Evolutionary conservation across 306 rosid genomes (phyloP).

Genomic region (Urtica urens): DNA sequence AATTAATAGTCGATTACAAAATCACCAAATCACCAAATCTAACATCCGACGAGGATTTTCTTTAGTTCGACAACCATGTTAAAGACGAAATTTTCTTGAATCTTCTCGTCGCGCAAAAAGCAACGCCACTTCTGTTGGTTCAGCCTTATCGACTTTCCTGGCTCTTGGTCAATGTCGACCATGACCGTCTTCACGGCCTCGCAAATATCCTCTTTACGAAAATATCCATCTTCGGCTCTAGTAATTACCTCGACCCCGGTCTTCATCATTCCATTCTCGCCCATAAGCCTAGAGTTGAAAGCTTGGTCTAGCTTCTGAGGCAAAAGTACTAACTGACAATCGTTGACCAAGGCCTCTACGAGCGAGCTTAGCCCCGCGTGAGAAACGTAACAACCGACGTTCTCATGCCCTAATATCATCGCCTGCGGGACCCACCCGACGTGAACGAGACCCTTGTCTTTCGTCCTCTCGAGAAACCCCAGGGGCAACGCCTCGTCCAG

Average conservation of each 20-base stretch:
- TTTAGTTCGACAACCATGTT: conserved; percentile 18
- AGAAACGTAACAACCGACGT: conserved; percentile 28
- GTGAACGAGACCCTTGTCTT: conserved; percentile 25
- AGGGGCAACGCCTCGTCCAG: conserved; percentile 21
- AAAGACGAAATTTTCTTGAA: conserved; percentile 24
- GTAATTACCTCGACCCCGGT: conserved; percentile 34
- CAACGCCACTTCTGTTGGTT: conserved; percentile 32
- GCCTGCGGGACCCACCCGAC: conserved; percentile 49
- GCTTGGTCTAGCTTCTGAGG: conserved; percentile 42
- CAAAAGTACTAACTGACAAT: conserved; percentile 33
- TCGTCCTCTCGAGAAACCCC: conserved; percentile 36
- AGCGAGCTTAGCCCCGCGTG: conserved; percentile 45
- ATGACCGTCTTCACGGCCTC: conserved; percentile 24
- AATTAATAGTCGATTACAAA: background rate
- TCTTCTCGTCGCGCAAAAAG: conserved; percentile 19
- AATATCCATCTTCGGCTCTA: conserved; percentile 32
- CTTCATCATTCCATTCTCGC: conserved; percentile 10
- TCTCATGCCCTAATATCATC: conserved; percentile 24
- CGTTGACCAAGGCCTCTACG: conserved; percentile 34
- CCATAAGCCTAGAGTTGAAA: conserved; percentile 32
- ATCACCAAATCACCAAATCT: background rate
- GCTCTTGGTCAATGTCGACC: conserved; percentile 22
- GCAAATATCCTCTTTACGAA: conserved; percentile 25
- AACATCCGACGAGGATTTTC: background rate
- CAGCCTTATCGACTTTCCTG: conserved; percentile 23